Evolutionary conservation across 768 basidiomycete genomes (phyloP), one percentile per base, ranked within the genome.

Genomic region (Vararia minispora): DNA sequence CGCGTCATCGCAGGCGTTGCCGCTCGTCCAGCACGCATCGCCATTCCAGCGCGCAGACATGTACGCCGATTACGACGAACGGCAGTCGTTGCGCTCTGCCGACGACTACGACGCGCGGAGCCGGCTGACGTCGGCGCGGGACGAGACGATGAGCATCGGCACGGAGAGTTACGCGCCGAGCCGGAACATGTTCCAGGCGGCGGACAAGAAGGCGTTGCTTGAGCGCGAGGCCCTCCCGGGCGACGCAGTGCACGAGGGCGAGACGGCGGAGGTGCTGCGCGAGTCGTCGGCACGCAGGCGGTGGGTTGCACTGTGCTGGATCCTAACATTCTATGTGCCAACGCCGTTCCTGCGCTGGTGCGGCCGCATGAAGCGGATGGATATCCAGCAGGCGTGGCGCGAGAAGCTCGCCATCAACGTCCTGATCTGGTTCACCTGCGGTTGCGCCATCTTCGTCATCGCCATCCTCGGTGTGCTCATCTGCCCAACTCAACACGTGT

Each of bases 381-480:
- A 99, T 51, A 70, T 99, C 17, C 76, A 84, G 18, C 90, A 97
- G 58, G 95, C 95, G 2, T 99, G 95, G 95, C 67, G 94, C 42
- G 95, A 98, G 61, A 98, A 99, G 59, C 67, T 97, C 1, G 87
- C 89, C 3, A 72, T 97, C 53, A 97, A 98, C 58, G 59, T 99
- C 42, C 65, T 99, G 60, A 98, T 99, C 50, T 97, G 92, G 94
- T 76, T 95, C 53, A 66, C 86, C 22, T 97, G 91, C 46, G 81
- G 59, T n/a, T 76, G 76, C 49, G 80, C 89, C 1, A 70, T 91
- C 33, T 98, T 99, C 58, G 84, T 99, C 52, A 92, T 98, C 52
- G 88, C 87, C 8, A 58, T 92, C 18, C 67, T 98, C 21, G 89
- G 88, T 9, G 57, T 71, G 37, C 58, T 99, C 42, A 97, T 99